Conservation (phyloP, 2,329 filamentous ascomycete species). For the Verticillium nonalfalfae region DNA sequence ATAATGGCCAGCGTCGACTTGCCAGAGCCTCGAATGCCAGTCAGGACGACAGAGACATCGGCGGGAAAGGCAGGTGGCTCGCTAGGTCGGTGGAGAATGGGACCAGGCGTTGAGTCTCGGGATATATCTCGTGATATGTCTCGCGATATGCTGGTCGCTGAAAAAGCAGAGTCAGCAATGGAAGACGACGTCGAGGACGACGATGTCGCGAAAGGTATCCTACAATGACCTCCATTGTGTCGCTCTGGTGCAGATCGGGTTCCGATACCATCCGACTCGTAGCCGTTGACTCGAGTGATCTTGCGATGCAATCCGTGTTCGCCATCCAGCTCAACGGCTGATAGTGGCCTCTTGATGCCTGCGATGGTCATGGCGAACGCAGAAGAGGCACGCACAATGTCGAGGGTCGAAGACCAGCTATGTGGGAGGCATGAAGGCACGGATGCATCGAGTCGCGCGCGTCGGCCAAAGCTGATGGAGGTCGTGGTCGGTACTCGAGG, state of each 20-base stretch:
- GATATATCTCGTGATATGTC: not conserved
- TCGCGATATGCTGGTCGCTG: not conserved
- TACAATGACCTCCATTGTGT: not conserved
- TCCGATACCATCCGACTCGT: not conserved
- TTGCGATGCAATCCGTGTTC: slow-evolving; percentile 3
- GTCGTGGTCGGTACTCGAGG: not conserved
- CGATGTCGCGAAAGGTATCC: not conserved
- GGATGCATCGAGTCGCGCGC: not conserved
- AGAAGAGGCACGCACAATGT: not conserved
- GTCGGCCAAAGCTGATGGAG: not conserved
- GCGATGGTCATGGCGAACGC: slow-evolving; percentile 19
- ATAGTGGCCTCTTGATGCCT: slow-evolving; percentile 33
- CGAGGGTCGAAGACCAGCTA: not conserved
- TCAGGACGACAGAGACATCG: slow-evolving; percentile 65
- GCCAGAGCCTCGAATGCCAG: slow-evolving; percentile 67
- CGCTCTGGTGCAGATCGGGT: not conserved
- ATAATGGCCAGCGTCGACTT: slow-evolving; percentile 74
- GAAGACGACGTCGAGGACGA: not conserved
- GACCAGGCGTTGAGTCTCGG: not conserved
- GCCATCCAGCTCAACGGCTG: slow-evolving; percentile 23
- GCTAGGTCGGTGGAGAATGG: slow-evolving; percentile 4
- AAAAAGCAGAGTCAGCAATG: not conserved
- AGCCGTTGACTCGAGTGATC: slow-evolving; percentile 2
- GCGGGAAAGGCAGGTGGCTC: slow-evolving; percentile 10
- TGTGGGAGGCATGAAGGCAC: not conserved